These are phyloP conservation scores for Elsinoe ampelina DNA, from an alignment of 2,329 filamentous ascomycete genomes.

Conservation along the genomic window DNA sequence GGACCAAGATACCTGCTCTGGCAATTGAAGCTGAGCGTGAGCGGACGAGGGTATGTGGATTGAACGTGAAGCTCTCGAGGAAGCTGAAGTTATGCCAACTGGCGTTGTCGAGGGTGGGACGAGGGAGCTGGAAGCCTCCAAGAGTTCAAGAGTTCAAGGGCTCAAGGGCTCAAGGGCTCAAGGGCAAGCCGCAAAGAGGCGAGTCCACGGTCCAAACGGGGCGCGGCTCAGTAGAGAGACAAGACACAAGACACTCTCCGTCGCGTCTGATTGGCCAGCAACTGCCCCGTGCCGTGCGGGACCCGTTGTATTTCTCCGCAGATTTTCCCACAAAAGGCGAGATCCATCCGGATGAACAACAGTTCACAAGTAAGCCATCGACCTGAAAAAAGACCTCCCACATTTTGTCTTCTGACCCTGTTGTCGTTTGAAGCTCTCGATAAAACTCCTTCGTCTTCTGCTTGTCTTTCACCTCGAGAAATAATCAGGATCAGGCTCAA, in stretches of 20 bases:
- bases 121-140: too few species aligned
- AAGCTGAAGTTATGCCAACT: background rate
- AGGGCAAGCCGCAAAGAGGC: too few species aligned
- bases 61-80: background rate
- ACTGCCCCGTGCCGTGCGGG: background rate
- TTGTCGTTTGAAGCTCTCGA: background rate
- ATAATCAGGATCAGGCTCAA: background rate
- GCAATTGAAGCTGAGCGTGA: background rate
- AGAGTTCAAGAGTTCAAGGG: background rate
- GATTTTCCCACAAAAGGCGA: background rate
- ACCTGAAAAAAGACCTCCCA: background rate
- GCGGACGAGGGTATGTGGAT: background rate
- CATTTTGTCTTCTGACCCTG: background rate
- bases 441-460: background rate
- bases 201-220: background rate
- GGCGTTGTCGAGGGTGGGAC: background rate
- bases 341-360: background rate
- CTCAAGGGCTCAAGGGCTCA: background rate
- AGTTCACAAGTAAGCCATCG: background rate
- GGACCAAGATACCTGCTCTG: background rate
- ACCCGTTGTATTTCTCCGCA: background rate
- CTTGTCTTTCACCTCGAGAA: background rate
- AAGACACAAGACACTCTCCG: background rate
- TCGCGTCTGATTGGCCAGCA: background rate
- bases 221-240: background rate